Evolutionary conservation across 176 grass and related monocot genomes (phyloP).

Genomic region (Musa acuminata): DNA sequence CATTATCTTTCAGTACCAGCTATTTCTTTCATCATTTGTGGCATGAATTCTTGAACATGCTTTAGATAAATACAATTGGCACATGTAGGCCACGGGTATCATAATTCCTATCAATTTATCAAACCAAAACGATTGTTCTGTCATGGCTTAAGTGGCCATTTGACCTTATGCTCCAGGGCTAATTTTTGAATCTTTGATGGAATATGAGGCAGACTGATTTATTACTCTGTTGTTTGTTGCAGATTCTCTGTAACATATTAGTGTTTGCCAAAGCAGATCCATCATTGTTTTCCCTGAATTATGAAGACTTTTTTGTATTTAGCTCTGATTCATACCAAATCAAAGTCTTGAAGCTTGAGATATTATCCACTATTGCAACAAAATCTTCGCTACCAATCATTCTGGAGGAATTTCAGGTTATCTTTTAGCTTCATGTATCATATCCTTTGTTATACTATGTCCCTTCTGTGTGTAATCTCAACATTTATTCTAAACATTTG

Average conservation of each 20-base stretch:
- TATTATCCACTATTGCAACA: constrained; percentile 73
- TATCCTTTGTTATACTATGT: background rate
- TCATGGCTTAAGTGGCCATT: background rate
- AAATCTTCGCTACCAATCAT: constrained; percentile 55
- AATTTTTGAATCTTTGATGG: constrained; percentile 14
- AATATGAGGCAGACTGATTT: constrained; percentile 1
- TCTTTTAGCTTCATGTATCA: background rate
- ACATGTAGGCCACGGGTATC: too few relatives aligned
- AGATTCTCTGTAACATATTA: constrained; percentile 93
- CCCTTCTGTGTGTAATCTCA: background rate
- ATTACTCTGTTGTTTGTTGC: constrained; percentile 24
- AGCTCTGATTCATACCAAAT: constrained; percentile 68
- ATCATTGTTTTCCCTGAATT: constrained; percentile 50
- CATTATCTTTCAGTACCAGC: too few relatives aligned
- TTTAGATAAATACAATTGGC: too few relatives aligned
- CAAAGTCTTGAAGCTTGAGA: constrained; percentile 87
- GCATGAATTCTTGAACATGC: too few relatives aligned
- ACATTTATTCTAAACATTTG: background rate
- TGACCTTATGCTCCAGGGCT: background rate
- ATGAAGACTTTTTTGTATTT: constrained; percentile 89
- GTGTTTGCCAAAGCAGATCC: constrained; percentile 72
- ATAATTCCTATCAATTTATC: too few relatives aligned
- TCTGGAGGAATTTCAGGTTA: constrained; percentile 92
- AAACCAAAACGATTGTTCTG: too few relatives aligned
- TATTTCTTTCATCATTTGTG: too few relatives aligned